These are phyloP conservation scores for barrel medic (Medicago truncatula) DNA, from an alignment of 306 rosid genomes.

Conservation along the genomic window MtrunA17r5.0-ANR NC_053047.1:4604501-4605000, in stretches of 20 bases:
- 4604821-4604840: constrained; percentile 55
- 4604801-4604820: constrained; percentile 36
- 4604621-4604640: constrained; percentile 18
- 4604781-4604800: constrained; percentile 31
- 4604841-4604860: constrained; percentile 96
- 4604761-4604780: not conserved
- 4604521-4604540: constrained; percentile 31
- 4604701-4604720: not conserved
- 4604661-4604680: constrained; percentile 4
- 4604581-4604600: constrained; percentile 23
- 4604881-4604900: constrained; percentile 98
- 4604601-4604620: constrained; percentile 9
- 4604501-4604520: constrained; percentile 33
- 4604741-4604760: constrained; percentile 24
- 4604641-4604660: constrained; percentile 13
- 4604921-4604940: constrained; percentile 87
- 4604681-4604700: not conserved
- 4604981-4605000: constrained; percentile 20
- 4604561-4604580: constrained; percentile 19
- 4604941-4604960: constrained; percentile 65
- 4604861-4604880: constrained; percentile 92
- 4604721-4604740: not conserved
- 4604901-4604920: constrained; percentile 92
- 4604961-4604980: not conserved
- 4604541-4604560: constrained; percentile 4